Conservation (phyloP, 257 asterid genomes). For the Fraxinus americana region DNA sequence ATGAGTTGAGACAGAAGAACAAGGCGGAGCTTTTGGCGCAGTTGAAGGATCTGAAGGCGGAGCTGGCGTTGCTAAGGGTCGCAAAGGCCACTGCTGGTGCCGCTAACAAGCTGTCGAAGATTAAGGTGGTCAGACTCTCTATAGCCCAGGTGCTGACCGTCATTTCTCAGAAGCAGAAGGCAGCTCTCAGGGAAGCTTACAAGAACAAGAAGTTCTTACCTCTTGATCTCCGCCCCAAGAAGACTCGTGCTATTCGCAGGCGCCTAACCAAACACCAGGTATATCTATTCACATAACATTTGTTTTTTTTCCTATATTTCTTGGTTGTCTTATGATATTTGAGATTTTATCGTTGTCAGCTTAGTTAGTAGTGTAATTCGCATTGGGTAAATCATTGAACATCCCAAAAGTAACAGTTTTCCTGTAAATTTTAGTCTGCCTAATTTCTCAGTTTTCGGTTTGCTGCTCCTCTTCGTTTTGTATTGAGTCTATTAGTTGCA, state of each 20-base stretch:
- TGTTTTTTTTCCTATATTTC: neutral
- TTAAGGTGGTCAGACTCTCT: constrained; percentile 30
- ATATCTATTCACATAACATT: neutral
- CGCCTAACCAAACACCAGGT: constrained; percentile 48
- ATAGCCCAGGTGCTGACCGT: constrained; percentile 48
- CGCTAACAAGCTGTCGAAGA: constrained; percentile 36
- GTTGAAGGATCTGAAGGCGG: constrained; percentile 44
- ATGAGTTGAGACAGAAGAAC: constrained; percentile 44
- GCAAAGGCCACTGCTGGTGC: constrained; percentile 49
- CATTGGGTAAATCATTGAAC: neutral
- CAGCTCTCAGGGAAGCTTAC: constrained; percentile 41
- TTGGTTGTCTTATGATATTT: neutral
- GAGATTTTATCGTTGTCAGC: neutral
- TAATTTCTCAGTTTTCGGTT: neutral
- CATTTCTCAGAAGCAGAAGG: constrained; percentile 43
- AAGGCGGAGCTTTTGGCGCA: constrained; percentile 36
- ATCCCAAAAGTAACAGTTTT: neutral
- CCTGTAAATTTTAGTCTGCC: neutral
- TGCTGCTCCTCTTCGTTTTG: neutral
- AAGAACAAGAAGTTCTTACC: constrained; percentile 43
- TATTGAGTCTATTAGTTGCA: neutral
- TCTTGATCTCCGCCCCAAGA: constrained; percentile 26
- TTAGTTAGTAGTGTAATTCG: neutral
- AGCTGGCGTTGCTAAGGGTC: constrained; percentile 39
- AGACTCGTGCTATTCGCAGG: constrained; percentile 30